Percentiles rank a stretch among this genome's conserved stretches.
These are phyloP conservation scores for Sanghuangporus baumii DNA, from an alignment of 1,284 basidiomycete species.

Conservation along the genomic window DNA sequence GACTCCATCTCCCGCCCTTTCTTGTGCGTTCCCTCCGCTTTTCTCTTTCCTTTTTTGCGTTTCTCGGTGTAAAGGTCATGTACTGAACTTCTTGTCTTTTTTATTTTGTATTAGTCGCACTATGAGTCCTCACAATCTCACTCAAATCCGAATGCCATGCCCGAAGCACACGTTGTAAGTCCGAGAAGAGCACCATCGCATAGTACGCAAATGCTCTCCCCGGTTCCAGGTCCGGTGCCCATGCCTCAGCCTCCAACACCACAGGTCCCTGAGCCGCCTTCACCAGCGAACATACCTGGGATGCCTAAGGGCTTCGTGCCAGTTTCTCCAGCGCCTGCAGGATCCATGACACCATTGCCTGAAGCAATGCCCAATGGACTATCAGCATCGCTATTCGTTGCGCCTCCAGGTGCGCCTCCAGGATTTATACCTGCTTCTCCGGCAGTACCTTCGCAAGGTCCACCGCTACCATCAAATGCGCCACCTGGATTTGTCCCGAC, in stretches of 20 bases:
- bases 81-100: slow-evolving; percentile 14
- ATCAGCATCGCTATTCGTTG: neutral
- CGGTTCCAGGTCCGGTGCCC: neutral
- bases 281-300: neutral
- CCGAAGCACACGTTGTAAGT: neutral
- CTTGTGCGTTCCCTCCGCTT: neutral
- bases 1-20: neutral
- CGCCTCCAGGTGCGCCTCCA: slow-evolving; percentile 8
- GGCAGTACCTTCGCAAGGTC: neutral
- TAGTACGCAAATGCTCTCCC: neutral
- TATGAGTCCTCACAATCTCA: slow-evolving; percentile 13
- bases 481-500: neutral
- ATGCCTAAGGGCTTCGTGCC: slow-evolving; percentile 9
- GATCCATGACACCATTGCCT: neutral
- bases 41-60: neutral
- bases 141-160: slow-evolving; percentile 1
- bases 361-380: neutral
- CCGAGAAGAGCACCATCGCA: slow-evolving; percentile 1
- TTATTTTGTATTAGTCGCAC: slow-evolving; percentile 16
- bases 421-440: slow-evolving; percentile 1
- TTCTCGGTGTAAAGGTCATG: neutral
- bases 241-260: neutral
- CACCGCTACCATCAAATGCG: neutral
- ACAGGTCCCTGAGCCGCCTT: neutral
- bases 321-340: neutral